phyloP scores from a whole-genome alignment of 148 eudicot species.

The Camellia sinensis region DNA sequence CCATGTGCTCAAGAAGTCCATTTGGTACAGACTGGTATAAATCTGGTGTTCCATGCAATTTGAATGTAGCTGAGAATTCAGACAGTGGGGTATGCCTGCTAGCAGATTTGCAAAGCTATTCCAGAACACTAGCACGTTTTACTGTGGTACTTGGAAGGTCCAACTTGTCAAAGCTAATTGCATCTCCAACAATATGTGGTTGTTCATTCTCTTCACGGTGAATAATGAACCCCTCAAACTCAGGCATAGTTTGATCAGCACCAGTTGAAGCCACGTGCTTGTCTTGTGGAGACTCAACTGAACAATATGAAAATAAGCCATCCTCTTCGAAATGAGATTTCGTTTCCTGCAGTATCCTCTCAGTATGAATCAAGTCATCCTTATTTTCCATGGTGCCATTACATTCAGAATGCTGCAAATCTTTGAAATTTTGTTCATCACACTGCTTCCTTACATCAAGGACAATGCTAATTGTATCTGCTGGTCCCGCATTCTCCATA shows the following conservation, averaged over 20 bases:
- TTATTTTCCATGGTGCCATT: slow-evolving; percentile 6
- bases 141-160: slow-evolving; percentile 37
- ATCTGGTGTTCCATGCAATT: slow-evolving; percentile 33
- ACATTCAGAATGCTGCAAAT: slow-evolving; percentile 19
- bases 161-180: slow-evolving; percentile 27
- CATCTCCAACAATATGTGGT: slow-evolving; percentile 27
- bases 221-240: slow-evolving; percentile 56
- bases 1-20: slow-evolving; percentile 51
- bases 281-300: slow-evolving; percentile 39
- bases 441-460: slow-evolving; percentile 18
- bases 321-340: slow-evolving; percentile 24
- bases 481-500: slow-evolving; percentile 18
- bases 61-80: slow-evolving; percentile 42
- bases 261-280: slow-evolving; percentile 33
- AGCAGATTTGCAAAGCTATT: slow-evolving; percentile 53
- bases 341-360: slow-evolving; percentile 20
- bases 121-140: slow-evolving; percentile 57
- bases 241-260: slow-evolving; percentile 55
- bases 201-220: slow-evolving; percentile 31
- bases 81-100: slow-evolving; percentile 53
- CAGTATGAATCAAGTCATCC: slow-evolving; percentile 21
- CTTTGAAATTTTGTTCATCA: slow-evolving; percentile 16
- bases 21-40: slow-evolving; percentile 53
- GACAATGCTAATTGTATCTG: slow-evolving; percentile 10
- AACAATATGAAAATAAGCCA: slow-evolving; percentile 16